Evolutionary conservation across 345 rosid genomes (phyloP).

Genomic region (Citrus sp.): DNA sequence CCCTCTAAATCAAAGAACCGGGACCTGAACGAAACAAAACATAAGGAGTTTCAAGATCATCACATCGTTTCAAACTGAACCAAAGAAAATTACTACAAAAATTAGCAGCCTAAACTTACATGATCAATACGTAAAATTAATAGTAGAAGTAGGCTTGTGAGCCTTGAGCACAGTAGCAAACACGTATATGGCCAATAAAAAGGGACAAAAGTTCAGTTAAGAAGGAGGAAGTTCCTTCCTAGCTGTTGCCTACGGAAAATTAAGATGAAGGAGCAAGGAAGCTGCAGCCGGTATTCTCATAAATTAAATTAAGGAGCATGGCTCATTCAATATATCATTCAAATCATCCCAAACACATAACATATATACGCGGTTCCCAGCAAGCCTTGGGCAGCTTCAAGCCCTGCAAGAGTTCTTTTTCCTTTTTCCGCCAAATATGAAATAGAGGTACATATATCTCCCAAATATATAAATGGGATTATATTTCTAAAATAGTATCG

Average conservation of each 20-base stretch:
- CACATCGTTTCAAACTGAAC: not conserved
- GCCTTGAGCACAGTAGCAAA: not conserved
- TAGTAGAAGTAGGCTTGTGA: not conserved
- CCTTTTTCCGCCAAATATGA: too few species aligned
- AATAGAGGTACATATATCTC: too few species aligned
- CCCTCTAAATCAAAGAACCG: not conserved
- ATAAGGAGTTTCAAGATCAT: not conserved
- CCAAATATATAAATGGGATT: too few species aligned
- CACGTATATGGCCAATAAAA: not conserved
- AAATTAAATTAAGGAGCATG: too few species aligned
- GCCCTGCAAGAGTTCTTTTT: too few species aligned
- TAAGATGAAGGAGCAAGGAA: not conserved
- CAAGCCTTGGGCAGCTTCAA: too few species aligned
- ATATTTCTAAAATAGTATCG: too few species aligned
- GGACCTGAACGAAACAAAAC: not conserved
- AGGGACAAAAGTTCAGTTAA: not conserved
- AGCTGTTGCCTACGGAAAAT: not conserved
- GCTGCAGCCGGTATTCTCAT: not conserved
- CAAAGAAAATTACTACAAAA: not conserved
- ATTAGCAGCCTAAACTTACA: not conserved
- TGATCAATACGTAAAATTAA: not conserved
- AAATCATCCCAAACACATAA: too few species aligned
- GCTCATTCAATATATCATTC: too few species aligned
- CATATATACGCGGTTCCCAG: too few species aligned
- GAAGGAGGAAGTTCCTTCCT: not conserved